Evolutionary conservation across 2,329 filamentous ascomycete species (phyloP).

Genomic region (Aspergillus latus): DNA sequence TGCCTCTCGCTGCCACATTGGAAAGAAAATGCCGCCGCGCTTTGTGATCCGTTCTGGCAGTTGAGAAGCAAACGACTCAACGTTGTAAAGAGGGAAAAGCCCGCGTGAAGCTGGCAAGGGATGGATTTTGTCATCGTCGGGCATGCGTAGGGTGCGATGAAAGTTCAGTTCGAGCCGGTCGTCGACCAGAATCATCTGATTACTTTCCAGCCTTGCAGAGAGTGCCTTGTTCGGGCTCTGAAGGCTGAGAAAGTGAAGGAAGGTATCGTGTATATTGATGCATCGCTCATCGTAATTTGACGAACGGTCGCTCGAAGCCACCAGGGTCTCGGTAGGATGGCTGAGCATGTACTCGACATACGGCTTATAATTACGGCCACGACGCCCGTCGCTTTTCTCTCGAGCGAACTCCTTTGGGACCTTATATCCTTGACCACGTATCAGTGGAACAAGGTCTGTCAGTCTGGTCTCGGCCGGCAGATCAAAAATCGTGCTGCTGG

Average conservation of each 20-base stretch:
- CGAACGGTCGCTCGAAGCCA: background rate
- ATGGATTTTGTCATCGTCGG: background rate
- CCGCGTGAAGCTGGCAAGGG: background rate
- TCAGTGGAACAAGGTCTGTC: too few species aligned
- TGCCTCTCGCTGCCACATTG: slow-evolving; percentile 4
- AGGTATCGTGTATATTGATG: background rate
- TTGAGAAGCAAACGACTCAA: background rate
- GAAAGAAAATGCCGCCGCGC: background rate
- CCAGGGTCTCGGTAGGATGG: background rate
- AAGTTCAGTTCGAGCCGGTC: background rate
- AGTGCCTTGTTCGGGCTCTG: background rate
- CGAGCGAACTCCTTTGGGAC: too few species aligned
- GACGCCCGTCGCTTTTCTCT: too few species aligned
- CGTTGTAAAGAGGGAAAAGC: background rate
- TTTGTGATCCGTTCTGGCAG: background rate
- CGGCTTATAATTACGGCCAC: too few species aligned
- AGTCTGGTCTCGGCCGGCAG: background rate
- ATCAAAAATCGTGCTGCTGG: background rate
- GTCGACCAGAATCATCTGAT: background rate
- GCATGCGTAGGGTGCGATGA: slow-evolving; percentile 3
- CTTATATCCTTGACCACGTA: too few species aligned
- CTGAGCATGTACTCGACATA: background rate
- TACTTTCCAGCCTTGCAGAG: background rate
- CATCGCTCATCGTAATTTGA: background rate
- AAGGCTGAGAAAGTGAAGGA: background rate